Conservation (phyloP, 2,329 filamentous ascomycete genomes). For the Chaetothyriales sp. region DNA sequence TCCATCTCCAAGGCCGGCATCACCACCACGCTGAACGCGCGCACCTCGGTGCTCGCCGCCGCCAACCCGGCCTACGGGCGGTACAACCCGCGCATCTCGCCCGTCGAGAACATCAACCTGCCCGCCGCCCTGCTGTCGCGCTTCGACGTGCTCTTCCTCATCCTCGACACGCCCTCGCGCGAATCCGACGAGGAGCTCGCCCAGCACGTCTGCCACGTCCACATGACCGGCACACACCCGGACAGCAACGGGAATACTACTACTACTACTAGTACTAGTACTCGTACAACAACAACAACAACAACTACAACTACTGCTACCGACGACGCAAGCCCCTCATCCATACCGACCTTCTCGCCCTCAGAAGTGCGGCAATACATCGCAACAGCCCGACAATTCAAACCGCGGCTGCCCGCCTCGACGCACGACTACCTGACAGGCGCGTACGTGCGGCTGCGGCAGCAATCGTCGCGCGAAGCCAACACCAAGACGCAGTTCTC, state of each 20-base stretch:
- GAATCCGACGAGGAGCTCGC: constrained; percentile 87
- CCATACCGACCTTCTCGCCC: constrained; percentile 55
- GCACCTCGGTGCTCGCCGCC: constrained; percentile 87
- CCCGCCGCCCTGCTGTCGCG: constrained; percentile 91
- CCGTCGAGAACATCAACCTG: constrained; percentile 97
- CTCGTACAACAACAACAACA: constrained; percentile 42
- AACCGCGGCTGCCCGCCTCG: constrained; percentile 66
- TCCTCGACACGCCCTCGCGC: constrained; percentile 82
- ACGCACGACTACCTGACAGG: constrained; percentile 95
- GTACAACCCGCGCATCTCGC: constrained; percentile 93
- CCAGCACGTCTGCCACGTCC: constrained; percentile 87
- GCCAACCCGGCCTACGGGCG: constrained; percentile 95
- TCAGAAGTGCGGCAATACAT: constrained; percentile 94
- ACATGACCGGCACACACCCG: constrained; percentile 56
- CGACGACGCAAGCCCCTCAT: not conserved
- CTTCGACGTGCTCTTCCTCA: constrained; percentile 93
- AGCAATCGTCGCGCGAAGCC: constrained; percentile 73
- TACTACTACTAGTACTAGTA: too few species aligned
- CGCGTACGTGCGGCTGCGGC: constrained; percentile 87
- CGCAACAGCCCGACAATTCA: constrained; percentile 76
- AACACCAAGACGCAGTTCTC: constrained; percentile 82
- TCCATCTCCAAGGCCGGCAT: constrained; percentile 84
- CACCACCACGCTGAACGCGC: constrained; percentile 88
- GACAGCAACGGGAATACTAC: constrained; percentile 88
- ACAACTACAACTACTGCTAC: constrained; percentile 23